phyloP scores from a whole-genome alignment of 805 yeast genomes.

The Sugiyamaella marilandica region DNA sequence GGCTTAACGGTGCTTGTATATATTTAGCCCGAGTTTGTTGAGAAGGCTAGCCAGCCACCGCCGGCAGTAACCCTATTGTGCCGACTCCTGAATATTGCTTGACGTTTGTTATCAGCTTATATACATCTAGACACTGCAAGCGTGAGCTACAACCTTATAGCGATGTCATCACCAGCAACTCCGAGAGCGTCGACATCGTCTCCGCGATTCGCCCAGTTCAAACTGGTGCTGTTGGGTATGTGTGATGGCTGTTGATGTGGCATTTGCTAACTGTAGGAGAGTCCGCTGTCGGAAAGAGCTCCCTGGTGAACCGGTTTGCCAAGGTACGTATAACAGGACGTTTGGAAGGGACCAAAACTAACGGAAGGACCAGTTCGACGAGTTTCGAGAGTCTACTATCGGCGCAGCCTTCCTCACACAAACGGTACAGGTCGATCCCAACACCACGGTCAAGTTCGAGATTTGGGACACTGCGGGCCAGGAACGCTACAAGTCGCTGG shows the following conservation, averaged over 20 bases:
- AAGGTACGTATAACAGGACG: conserved; percentile 28
- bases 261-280: conserved; percentile 39
- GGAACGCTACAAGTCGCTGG: conserved; percentile 74
- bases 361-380: conserved; percentile 53
- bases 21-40: no score
- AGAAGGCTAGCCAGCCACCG: neutral
- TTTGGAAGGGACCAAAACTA: neutral
- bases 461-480: conserved; percentile 94
- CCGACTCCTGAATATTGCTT: neutral
- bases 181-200: conserved; percentile 30
- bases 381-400: conserved; percentile 80
- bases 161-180: conserved; percentile 12
- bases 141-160: neutral
- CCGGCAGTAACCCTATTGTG: neutral
- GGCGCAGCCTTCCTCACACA: conserved; percentile 98
- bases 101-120: neutral
- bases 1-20: no score
- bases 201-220: conserved; percentile 47
- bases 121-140: neutral
- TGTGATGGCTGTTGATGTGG: neutral
- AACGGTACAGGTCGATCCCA: conserved; percentile 46
- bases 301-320: conserved; percentile 78
- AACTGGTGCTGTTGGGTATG: conserved; percentile 64
- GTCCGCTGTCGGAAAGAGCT: conserved; percentile 80
- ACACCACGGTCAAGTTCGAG: conserved; percentile 44